These are phyloP conservation scores for Crithidia bombi DNA, from an alignment of 208 protist species.

Conservation along the genomic window DNA sequence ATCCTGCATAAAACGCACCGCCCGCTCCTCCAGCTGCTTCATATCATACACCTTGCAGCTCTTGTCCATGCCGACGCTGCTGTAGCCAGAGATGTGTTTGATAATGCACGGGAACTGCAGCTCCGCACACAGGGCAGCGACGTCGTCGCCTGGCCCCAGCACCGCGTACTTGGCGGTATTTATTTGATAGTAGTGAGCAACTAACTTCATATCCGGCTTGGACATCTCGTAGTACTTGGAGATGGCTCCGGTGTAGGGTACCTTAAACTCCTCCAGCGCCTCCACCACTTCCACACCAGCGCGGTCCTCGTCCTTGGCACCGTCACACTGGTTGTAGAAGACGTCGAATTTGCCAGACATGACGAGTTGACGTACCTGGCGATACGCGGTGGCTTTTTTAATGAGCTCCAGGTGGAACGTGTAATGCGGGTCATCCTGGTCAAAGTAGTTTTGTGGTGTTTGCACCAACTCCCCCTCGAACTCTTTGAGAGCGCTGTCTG, in stretches of 20 bases:
- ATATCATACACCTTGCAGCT: conserved; percentile 81
- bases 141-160: conserved; percentile 60
- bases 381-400: conserved; percentile 85
- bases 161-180: conserved; percentile 66
- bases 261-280: conserved; percentile 89
- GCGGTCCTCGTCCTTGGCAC: conserved; percentile 88
- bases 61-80: conserved; percentile 91
- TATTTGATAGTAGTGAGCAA: conserved; percentile 84
- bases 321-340: conserved; percentile 93
- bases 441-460: conserved; percentile 84
- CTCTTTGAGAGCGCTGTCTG: conserved; percentile 80
- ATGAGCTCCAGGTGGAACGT: conserved; percentile 75
- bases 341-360: conserved; percentile 85
- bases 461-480: conserved; percentile 80
- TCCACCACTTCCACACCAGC: conserved; percentile 87
- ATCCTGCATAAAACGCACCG: conserved; percentile 67
- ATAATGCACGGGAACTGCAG: conserved; percentile 84
- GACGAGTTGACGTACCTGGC: conserved; percentile 81
- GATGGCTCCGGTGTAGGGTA: conserved; percentile 88
- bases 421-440: conserved; percentile 49
- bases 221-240: conserved; percentile 90
- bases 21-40: conserved; percentile 57
- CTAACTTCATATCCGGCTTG: conserved; percentile 91
- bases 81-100: conserved; percentile 92
- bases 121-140: conserved; percentile 38